Conservation (phyloP, 2,329 filamentous ascomycete species). For the Chaetomium sp. region DNA sequence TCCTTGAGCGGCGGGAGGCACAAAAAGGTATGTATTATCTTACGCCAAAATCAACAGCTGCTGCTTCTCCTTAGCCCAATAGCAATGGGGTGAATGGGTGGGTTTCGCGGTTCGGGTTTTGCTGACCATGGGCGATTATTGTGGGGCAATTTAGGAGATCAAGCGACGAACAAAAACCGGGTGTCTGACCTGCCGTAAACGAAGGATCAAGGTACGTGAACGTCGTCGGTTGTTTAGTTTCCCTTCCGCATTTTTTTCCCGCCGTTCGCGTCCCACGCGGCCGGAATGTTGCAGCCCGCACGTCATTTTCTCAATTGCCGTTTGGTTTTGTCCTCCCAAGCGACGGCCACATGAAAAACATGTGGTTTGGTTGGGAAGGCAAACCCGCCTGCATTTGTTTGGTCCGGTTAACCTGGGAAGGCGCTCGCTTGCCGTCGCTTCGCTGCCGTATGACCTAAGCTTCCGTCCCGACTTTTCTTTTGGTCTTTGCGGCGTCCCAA, state of each 20-base stretch:
- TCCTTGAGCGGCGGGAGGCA: constrained; percentile 43
- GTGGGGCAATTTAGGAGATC: constrained; percentile 44
- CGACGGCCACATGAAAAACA: not conserved
- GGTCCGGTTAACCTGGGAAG: not conserved
- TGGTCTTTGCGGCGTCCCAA: not conserved
- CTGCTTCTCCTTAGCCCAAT: not conserved
- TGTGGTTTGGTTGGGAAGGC: constrained; percentile 11
- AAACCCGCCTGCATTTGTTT: not conserved
- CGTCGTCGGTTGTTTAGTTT: constrained; percentile 21
- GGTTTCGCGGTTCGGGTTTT: not conserved
- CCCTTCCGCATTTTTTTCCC: not conserved
- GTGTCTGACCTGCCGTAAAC: constrained; percentile 56
- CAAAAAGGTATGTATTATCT: constrained; percentile 44
- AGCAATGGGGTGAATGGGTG: too few species aligned
- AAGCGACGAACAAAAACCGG: constrained; percentile 58
- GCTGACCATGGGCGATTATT: constrained; percentile 13
- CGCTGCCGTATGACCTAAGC: constrained; percentile 9
- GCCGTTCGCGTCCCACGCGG: not conserved
- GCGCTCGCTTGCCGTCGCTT: constrained; percentile 32
- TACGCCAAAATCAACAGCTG: not conserved
- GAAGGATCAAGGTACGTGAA: constrained; percentile 53
- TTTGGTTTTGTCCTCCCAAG: too few species aligned
- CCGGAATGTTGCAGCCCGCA: not conserved
- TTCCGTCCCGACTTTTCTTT: not conserved
- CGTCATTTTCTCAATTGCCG: not conserved